Percentiles rank a stretch among this genome's conserved stretches.
These are phyloP conservation scores for Vinca minor DNA, from an alignment of 257 asterid genomes.

Conservation along the genomic window DNA sequence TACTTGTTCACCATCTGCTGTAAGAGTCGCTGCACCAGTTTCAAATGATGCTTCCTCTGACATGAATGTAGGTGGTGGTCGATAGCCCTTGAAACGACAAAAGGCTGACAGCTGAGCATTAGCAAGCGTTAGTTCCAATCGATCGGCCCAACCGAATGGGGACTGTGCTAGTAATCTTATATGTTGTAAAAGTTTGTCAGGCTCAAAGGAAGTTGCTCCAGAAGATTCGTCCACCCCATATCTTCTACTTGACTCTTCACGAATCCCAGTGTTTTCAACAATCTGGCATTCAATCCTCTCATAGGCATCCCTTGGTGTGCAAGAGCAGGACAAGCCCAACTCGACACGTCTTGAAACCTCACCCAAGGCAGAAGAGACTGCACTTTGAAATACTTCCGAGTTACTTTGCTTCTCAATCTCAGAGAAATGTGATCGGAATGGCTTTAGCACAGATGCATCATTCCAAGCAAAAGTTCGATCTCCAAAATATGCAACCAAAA, in stretches of 20 bases:
- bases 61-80: conserved; percentile 35
- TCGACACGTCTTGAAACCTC: conserved; percentile 77
- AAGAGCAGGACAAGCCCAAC: conserved; percentile 76
- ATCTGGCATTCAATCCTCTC: conserved; percentile 49
- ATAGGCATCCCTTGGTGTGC: conserved; percentile 43
- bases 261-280: conserved; percentile 76
- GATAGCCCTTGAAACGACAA: conserved; percentile 58
- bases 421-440: conserved; percentile 62
- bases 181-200: conserved; percentile 56
- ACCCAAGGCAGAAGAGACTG: conserved; percentile 64
- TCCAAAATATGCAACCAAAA: conserved; percentile 91
- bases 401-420: conserved; percentile 70
- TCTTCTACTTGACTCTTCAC: conserved; percentile 66
- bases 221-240: conserved; percentile 59
- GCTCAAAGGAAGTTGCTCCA: conserved; percentile 48
- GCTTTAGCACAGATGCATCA: conserved; percentile 64
- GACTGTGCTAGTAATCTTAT: conserved; percentile 45
- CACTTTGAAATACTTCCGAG: conserved; percentile 74
- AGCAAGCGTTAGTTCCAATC: conserved; percentile 58
- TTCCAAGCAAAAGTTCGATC: conserved; percentile 96
- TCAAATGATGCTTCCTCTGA: conserved; percentile 45
- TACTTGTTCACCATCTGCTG: conserved; percentile 13
- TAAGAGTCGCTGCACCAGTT: conserved; percentile 23
- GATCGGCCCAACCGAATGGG: conserved; percentile 44
- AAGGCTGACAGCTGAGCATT: conserved; percentile 65